Base-by-base conservation (phyloP, 352 stramenopile genomes). In the Phytophthora pistaciae region DNA sequence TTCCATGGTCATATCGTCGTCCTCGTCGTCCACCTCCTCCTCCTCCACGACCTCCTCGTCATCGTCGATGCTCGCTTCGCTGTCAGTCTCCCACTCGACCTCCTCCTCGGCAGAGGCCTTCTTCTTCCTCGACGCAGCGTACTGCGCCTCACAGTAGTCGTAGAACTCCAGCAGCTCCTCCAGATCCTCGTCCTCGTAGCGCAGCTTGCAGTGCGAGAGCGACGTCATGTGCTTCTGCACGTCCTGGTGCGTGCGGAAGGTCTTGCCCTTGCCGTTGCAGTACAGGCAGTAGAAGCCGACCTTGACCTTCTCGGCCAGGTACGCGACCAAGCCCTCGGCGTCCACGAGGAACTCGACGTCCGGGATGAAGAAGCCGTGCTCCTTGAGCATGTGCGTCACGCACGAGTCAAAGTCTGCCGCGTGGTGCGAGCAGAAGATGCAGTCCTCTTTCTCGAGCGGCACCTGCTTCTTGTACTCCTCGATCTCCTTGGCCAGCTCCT, bases 251-350 rank as follows among this genome's bases (percentile, higher is more conserved):
- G 83, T 92, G 7, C 75, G 81, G 83, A 99, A 99, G 5, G 84
- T 74, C 75, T 96, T 93, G 58, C 91, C 89, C 66, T 94, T 93
- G 48, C 89, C 89, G 70, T 99, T 97, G 77, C 97, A 99, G 75
- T 98, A 99, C 55, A 99, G 79, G 70, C 97, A 99, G 56, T 93
- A 91, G 57, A 98, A 94, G 14, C 96, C 96, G 2, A 98, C 77
- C 75, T 98, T 98, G 68, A 99, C 92, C 77, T 99, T 99, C 78
- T 99, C 94, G 7, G 94, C 89, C 69, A 97, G 85, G 79, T 99
- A 99, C 49, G 83, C 84, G 2, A 99, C 70, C 21, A 99, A 77
- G 0, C 96, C 96, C 67, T 97, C 84, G 11, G 96, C 48, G 71
- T 99, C 95, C 7, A 87, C 74, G 27, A 98, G 71, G 73, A 95